phyloP scores from a whole-genome alignment of 805 yeast species.

The Komagataella kurtzmanii region DNA sequence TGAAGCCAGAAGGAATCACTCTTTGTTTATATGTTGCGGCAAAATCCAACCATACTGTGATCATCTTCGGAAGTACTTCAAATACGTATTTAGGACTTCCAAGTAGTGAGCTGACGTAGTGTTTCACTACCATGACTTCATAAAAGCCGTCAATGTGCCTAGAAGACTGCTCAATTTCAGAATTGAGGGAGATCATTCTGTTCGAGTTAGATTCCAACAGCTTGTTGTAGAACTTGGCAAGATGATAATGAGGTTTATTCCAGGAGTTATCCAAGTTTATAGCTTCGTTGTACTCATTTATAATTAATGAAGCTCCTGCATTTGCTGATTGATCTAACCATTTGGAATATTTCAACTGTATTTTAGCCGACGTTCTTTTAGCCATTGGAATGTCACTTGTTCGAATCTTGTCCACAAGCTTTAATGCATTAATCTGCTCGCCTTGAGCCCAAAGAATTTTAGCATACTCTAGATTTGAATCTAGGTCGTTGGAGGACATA shows the following conservation, averaged over 20 bases:
- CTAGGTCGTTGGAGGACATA: conserved; percentile 24
- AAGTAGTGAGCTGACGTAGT: conserved; percentile 45
- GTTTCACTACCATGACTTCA: conserved; percentile 39
- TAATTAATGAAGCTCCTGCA: conserved; percentile 61
- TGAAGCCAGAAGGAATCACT: conserved; percentile 11
- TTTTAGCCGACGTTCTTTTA: conserved; percentile 17
- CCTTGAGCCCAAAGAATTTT: conserved; percentile 83
- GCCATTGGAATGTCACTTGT: conserved; percentile 7
- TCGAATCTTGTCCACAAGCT: conserved; percentile 31
- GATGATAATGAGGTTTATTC: conserved; percentile 70
- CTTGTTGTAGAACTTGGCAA: conserved; percentile 72
- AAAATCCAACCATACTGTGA: conserved; percentile 85
- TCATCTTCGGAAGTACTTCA: conserved; percentile 74
- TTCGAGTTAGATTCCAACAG: conserved; percentile 40
- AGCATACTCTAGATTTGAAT: conserved; percentile 64
- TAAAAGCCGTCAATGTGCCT: conserved; percentile 30
- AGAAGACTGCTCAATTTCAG: conserved; percentile 7
- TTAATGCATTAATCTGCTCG: conserved; percentile 73
- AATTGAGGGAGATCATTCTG: neutral
- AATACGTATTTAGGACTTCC: conserved; percentile 53
- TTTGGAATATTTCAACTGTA: conserved; percentile 67
- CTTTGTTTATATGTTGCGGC: conserved; percentile 23
- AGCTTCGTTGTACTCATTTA: conserved; percentile 53
- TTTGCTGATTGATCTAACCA: conserved; percentile 87
- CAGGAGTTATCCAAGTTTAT: conserved; percentile 39